These are phyloP conservation scores for Ceratocystis alfenasii DNA, from an alignment of 2,329 filamentous ascomycete species.

Conservation along the genomic window DNA sequence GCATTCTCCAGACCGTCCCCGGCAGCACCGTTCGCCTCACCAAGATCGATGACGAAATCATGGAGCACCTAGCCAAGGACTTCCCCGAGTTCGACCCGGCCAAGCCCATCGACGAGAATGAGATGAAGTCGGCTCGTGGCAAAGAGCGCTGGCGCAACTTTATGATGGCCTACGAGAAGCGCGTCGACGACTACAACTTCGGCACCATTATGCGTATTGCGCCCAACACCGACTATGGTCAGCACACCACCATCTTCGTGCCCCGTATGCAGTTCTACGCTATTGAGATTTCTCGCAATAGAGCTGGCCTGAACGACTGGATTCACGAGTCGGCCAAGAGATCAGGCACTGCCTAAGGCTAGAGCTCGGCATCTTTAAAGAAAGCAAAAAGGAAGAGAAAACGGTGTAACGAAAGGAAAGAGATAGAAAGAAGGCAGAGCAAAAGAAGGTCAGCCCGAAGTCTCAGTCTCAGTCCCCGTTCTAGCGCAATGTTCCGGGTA, in stretches of 20 bases:
- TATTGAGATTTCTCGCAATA: constrained; percentile 52
- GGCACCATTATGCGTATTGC: constrained; percentile 79
- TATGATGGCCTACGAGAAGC: constrained; percentile 87
- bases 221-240: constrained; percentile 70
- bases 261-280: constrained; percentile 48
- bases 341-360: not conserved
- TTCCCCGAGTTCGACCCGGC: constrained; percentile 89
- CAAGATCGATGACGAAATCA: constrained; percentile 89
- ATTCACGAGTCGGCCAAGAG: constrained; percentile 70
- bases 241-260: constrained; percentile 80
- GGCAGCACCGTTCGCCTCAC: constrained; percentile 85
- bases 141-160: constrained; percentile 94
- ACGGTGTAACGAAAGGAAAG: not conserved
- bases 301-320: constrained; percentile 88
- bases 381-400: not conserved
- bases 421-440: not conserved
- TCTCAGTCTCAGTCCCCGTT: too few relatives aligned
- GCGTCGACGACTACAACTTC: constrained; percentile 95
- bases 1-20: constrained; percentile 78
- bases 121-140: constrained; percentile 94
- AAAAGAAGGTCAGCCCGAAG: too few relatives aligned
- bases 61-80: constrained; percentile 70
- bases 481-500: too few relatives aligned
- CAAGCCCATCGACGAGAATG: constrained; percentile 70
- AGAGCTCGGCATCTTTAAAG: not conserved